These are phyloP conservation scores for Hanseniaspora vineae DNA, from an alignment of 805 yeast genomes.

Conservation along the genomic window DNA sequence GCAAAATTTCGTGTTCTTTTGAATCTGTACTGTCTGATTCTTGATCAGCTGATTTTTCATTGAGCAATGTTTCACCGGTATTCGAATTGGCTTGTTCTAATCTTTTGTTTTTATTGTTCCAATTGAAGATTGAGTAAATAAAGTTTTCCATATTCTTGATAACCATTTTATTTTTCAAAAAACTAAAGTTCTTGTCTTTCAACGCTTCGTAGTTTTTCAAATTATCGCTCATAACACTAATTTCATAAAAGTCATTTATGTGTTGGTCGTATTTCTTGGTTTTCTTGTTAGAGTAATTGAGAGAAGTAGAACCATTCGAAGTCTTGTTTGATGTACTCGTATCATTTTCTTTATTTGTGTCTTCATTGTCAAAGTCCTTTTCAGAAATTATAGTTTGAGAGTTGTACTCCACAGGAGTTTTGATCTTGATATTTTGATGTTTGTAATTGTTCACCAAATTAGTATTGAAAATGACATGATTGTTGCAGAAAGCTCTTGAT, in stretches of 20 bases:
- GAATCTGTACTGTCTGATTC: not conserved
- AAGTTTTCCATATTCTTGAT: constrained; percentile 21
- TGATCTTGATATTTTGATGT: not conserved
- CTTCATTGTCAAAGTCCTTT: not conserved
- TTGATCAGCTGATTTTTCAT: not conserved
- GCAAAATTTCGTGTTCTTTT: not conserved
- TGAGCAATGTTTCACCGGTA: no score
- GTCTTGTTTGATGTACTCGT: no score
- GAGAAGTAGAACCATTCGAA: no score
- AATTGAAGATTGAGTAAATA: constrained; percentile 17
- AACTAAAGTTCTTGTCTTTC: not conserved
- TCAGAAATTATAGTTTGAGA: not conserved
- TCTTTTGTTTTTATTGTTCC: constrained; percentile 12
- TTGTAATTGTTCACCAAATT: not conserved
- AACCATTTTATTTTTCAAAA: not conserved
- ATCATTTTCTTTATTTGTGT: not conserved
- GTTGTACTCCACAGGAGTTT: constrained; percentile 1
- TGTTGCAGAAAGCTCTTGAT: not conserved
- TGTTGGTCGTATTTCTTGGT: not conserved
- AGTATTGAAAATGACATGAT: not conserved
- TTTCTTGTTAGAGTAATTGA: not conserved
- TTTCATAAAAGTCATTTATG: not conserved
- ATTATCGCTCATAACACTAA: not conserved
- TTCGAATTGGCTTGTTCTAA: not conserved
- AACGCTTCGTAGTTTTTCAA: not conserved